Conservation (phyloP, 495 filamentous ascomycete species). For the Chaetomium cochliodes region DNA sequence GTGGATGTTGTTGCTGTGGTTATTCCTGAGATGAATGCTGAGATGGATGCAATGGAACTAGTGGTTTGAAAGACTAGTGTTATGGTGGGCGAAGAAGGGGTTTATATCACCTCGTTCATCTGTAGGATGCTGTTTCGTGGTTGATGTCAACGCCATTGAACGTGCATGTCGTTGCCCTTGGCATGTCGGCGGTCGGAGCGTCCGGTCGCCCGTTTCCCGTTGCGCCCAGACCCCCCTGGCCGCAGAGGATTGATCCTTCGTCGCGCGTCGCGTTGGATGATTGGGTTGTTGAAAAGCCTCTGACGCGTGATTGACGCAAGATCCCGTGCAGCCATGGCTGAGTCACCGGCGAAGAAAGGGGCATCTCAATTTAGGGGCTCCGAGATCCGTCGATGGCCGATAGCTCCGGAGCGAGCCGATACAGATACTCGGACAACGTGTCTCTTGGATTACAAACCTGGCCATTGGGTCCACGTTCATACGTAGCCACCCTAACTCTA, state of each 20-base stretch:
- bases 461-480: too few species aligned
- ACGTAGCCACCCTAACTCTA: too few species aligned
- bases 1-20: not conserved
- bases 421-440: too few species aligned
- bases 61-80: not conserved
- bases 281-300: not conserved
- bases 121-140: not conserved
- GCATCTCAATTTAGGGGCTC: not conserved
- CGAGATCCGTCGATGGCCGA: constrained; percentile 12
- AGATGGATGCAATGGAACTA: not conserved
- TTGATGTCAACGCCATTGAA: not conserved
- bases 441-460: too few species aligned
- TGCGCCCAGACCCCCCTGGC: not conserved
- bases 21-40: not conserved
- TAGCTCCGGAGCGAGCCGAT: too few species aligned
- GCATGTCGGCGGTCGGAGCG: not conserved
- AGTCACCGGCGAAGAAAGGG: not conserved
- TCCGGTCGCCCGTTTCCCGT: not conserved
- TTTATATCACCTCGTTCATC: not conserved
- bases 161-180: not conserved
- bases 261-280: constrained; percentile 12
- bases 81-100: not conserved
- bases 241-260: not conserved
- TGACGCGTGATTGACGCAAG: constrained; percentile 13
- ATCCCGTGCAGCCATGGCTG: constrained; percentile 11